Conservation (phyloP, 1,284 basidiomycete species). For the Trichosporon sp. region DNA sequence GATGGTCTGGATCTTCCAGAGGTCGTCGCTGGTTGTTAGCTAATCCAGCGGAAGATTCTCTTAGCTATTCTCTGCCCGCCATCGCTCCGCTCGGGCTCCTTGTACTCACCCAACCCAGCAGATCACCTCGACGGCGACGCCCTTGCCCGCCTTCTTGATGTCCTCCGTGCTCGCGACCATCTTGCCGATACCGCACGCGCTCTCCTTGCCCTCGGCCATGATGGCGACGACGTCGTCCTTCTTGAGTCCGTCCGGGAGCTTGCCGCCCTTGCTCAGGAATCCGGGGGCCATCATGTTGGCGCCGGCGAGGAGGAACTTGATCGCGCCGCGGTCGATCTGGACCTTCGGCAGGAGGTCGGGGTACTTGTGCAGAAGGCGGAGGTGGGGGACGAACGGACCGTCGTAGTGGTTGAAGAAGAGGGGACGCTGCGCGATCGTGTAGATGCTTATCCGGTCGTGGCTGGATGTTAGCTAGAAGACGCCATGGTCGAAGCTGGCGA, state of each 20-base stretch:
- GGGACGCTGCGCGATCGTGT: conserved; percentile 80
- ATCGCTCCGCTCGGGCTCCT: not conserved
- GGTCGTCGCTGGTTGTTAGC: conserved; percentile 73
- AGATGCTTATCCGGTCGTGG: conserved; percentile 93
- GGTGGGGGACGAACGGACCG: conserved; percentile 84
- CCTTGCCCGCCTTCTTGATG: conserved; percentile 86
- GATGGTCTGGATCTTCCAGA: conserved; percentile 77
- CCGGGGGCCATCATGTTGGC: conserved; percentile 98
- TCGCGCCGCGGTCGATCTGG: conserved; percentile 92
- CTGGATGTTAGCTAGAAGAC: conserved; percentile 57
- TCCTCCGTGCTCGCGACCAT: conserved; percentile 83
- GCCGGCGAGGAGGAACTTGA: conserved; percentile 88
- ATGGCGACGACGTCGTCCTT: conserved; percentile 79
- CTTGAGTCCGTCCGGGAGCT: conserved; percentile 77
- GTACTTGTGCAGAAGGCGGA: conserved; percentile 89
- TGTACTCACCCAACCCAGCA: conserved; percentile 56
- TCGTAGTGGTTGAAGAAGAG: conserved; percentile 98
- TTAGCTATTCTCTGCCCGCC: not conserved
- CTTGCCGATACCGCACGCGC: conserved; percentile 84
- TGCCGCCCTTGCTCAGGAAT: conserved; percentile 86
- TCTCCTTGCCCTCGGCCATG: conserved; percentile 93
- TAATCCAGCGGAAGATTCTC: too few relatives aligned
- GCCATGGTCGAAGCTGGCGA: too few relatives aligned
- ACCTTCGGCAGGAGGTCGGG: conserved; percentile 86
- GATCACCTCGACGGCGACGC: conserved; percentile 83